Evolutionary conservation across 441 rosid genomes (phyloP).

Genomic region (Populus hybrid): DNA sequence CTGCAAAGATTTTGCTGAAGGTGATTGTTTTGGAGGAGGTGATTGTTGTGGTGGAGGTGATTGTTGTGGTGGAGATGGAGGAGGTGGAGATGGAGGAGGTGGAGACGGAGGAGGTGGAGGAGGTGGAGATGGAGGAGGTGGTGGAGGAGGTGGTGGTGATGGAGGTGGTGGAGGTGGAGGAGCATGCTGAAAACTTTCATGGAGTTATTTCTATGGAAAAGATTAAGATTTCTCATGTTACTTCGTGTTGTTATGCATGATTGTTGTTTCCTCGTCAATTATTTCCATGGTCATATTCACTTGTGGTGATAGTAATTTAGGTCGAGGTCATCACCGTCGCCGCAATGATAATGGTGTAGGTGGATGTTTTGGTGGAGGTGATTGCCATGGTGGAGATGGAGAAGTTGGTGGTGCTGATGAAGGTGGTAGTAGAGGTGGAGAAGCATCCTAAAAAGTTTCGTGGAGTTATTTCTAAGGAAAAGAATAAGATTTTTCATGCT

Average conservation of each 20-base stretch:
- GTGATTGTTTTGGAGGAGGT: background rate
- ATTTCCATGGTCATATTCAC: background rate
- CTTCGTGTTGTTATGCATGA: background rate
- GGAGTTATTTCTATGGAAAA: no score
- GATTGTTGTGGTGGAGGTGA: background rate
- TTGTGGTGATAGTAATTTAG: background rate
- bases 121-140: background rate
- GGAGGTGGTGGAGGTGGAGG: no score
- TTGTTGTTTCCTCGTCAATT: background rate
- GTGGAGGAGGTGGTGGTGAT: no score
- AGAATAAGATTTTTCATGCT: no score
- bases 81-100: background rate
- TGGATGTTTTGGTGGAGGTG: background rate
- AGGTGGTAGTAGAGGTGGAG: no score
- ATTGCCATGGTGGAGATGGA: background rate
- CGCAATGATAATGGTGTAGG: background rate
- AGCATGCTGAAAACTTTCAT: no score
- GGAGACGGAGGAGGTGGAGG: background rate
- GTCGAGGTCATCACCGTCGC: background rate
- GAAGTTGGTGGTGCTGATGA: no score
- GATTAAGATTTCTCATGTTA: no score
- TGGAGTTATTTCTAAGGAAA: no score
- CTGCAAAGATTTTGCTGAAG: no score
- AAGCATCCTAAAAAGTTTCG: no score
- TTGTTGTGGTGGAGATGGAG: background rate